phyloP scores from a whole-genome alignment of 805 yeast genomes.

The Candida jianshihensis region DNA sequence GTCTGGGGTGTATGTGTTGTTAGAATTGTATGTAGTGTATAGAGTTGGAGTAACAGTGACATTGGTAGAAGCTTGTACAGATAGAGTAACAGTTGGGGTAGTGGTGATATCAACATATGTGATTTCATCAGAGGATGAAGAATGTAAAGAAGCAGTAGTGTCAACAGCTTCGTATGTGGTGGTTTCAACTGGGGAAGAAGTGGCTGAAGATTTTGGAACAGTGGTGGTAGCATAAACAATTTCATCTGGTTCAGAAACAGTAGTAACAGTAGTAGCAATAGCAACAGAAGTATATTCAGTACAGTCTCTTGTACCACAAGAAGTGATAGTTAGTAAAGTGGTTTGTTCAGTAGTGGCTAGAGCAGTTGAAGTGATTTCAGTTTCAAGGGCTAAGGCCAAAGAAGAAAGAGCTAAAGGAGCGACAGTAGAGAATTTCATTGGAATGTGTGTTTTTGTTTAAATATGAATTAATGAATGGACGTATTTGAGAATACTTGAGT shows the following conservation, averaged over 20 bases:
- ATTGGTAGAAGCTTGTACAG: constrained; percentile 38
- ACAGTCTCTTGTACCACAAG: constrained; percentile 20
- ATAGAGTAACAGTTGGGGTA: constrained; percentile 29
- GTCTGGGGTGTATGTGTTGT: constrained; percentile 10
- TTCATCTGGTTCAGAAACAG: constrained; percentile 18
- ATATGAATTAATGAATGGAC: constrained; percentile 23
- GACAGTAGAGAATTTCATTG: constrained; percentile 21
- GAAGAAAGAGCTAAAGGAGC: constrained; percentile 20
- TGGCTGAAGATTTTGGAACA: background rate
- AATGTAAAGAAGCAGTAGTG: constrained; percentile 4
- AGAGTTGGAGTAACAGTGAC: constrained; percentile 32
- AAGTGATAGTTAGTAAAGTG: constrained; percentile 21
- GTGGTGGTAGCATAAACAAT: constrained; percentile 17
- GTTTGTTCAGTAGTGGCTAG: constrained; percentile 12
- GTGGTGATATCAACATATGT: constrained; percentile 33
- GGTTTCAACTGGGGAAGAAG: constrained; percentile 33
- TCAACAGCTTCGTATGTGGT: constrained; percentile 28
- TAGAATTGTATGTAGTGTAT: constrained; percentile 24
- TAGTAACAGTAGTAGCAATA: constrained; percentile 4
- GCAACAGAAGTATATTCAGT: constrained; percentile 7
- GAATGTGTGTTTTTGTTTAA: constrained; percentile 4
- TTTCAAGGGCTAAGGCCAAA: constrained; percentile 16
- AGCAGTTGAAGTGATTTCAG: constrained; percentile 18
- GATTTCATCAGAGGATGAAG: constrained; percentile 34
- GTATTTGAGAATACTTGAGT: constrained; percentile 5